These are phyloP conservation scores for Ophiosphaerella herpotricha DNA, from an alignment of 2,329 filamentous ascomycete genomes.

Conservation along the genomic window DNA sequence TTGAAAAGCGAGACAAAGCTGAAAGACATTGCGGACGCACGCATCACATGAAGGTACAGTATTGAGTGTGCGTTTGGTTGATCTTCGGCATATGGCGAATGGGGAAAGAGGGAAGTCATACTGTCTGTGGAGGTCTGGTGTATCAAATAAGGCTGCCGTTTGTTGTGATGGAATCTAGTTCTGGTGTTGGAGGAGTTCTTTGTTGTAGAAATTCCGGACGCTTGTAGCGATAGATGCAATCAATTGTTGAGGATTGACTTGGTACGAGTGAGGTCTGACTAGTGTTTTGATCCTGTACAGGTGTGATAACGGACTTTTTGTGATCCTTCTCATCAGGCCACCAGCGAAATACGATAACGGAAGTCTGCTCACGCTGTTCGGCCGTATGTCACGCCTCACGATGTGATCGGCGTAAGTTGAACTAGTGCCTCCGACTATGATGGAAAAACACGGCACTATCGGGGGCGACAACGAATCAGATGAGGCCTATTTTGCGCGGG, in stretches of 20 bases:
- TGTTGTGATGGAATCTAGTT: background rate
- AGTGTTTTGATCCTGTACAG: too few species aligned
- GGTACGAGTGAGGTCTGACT: too few species aligned
- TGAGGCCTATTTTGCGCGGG: background rate
- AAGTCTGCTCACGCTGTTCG: too few species aligned
- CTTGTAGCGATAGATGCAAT: too few species aligned
- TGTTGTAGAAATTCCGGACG: background rate
- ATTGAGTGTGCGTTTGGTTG: conserved; percentile 61
- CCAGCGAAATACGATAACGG: too few species aligned
- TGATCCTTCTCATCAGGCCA: background rate
- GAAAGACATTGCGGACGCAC: conserved; percentile 60
- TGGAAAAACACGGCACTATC: too few species aligned
- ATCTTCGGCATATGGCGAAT: conserved; percentile 65
- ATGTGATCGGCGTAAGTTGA: background rate
- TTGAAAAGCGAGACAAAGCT: conserved; percentile 53
- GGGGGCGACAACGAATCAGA: conserved; percentile 5
- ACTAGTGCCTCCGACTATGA: background rate
- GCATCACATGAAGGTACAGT: conserved; percentile 64
- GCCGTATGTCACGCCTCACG: too few species aligned
- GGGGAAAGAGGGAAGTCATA: conserved; percentile 63
- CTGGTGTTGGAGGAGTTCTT: background rate
- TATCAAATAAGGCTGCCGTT: background rate
- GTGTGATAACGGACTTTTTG: too few species aligned
- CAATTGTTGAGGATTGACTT: too few species aligned
- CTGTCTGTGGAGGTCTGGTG: background rate